Base-by-base conservation (phyloP, 2,329 filamentous ascomycete genomes). In the Penicillium glabrum region DNA sequence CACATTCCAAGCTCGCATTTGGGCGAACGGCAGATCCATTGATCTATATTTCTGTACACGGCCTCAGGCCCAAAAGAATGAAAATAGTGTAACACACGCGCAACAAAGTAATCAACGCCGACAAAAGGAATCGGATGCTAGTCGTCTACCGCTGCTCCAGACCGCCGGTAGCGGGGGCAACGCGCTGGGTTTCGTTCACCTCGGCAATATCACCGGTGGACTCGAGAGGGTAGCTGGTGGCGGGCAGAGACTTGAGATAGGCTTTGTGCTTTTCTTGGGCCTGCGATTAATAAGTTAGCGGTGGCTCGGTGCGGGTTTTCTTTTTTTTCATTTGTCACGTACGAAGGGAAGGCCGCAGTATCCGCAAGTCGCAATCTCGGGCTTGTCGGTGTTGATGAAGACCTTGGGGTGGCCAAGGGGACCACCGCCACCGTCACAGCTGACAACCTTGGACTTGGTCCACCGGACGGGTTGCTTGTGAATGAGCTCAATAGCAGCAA, bases 381-480 rank as follows among this genome's bases (percentile, higher is more conserved):
- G 90, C 83, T 97, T 98, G 79, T 99, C 95, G 65, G 90, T 88
- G 79, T 99, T 99, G 85, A 99, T 99, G 76, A 92, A 99, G 78
- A 99, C 89, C 71, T 86, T 86, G 49, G 95, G 95, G 76, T 99
- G 95, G 44, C 95, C 95, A 54, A 90, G 80, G 31, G 93, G 89
- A 46, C 93, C 95, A 65, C 93, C 93, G 57, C 93, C 95, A 57
- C 95, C 95, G 70, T 98, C 93, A 74, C 95, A 99, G 45, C 87
- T 87, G 51, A 96, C 93, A 48, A 90, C 77, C 60, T 87, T 85
- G 62, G 90, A 84, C 73, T 96, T 88, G 58, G 88, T 90, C 93
- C 95, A 99, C 75, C 86, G 85, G 35, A 99, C 95, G 21, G 93
- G 93, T 77, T 97, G 89, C 81, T 93, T 88, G 83, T 99, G 95